These are phyloP conservation scores for Eucalyptus albens DNA, from an alignment of 345 rosid species.

Conservation along the genomic window DNA sequence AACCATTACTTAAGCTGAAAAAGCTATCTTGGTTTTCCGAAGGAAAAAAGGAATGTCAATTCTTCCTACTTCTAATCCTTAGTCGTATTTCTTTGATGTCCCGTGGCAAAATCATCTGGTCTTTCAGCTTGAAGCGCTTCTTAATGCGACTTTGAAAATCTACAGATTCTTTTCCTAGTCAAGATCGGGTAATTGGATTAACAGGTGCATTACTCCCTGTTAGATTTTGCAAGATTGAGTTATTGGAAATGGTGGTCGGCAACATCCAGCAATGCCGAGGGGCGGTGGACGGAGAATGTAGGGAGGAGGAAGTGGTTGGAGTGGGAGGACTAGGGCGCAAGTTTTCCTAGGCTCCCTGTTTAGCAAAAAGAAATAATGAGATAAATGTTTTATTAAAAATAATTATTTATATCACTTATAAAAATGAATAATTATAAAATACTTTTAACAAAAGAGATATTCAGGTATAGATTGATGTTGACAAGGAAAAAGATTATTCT, in stretches of 20 bases:
- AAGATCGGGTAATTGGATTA: not conserved
- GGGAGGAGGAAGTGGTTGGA: not conserved
- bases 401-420: not conserved
- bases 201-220: not conserved
- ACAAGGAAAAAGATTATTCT: not conserved
- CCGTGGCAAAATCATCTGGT: not conserved
- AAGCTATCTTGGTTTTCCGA: not conserved
- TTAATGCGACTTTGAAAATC: not conserved
- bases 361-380: not conserved
- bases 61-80: not conserved
- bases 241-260: not conserved
- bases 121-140: not conserved
- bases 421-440: not conserved
- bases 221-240: not conserved
- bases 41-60: not conserved
- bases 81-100: not conserved
- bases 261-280: not conserved
- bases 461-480: not conserved
- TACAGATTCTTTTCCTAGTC: not conserved
- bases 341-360: not conserved
- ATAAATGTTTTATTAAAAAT: not conserved
- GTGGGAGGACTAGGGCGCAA: not conserved
- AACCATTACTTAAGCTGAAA: not conserved
- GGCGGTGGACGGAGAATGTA: not conserved
- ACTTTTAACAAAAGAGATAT: not conserved